These are phyloP conservation scores for Aspergillus ellipticus DNA, from an alignment of 495 filamentous ascomycete genomes.

Conservation along the genomic window DNA sequence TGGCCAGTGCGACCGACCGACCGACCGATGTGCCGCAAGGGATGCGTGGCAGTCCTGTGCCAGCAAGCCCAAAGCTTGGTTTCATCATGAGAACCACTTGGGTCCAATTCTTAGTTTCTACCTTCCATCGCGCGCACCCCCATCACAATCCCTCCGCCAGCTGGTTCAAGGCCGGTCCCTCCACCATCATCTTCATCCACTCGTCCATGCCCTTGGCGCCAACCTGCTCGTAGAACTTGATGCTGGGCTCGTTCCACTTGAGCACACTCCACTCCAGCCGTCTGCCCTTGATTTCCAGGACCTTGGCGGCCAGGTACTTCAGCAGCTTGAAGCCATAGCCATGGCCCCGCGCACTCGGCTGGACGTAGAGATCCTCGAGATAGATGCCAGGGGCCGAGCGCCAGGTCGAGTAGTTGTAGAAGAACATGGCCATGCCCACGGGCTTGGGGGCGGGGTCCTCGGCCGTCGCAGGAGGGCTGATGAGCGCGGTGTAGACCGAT, in stretches of 20 bases:
- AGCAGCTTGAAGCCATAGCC: constrained; percentile 80
- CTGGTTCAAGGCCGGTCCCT: constrained; percentile 63
- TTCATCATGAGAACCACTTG: background rate
- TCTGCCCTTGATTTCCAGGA: constrained; percentile 60
- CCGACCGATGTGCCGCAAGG: too few relatives aligned
- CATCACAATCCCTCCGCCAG: constrained; percentile 40
- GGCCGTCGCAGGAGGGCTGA: constrained; percentile 30
- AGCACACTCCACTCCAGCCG: constrained; percentile 92
- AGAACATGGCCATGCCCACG: constrained; percentile 64
- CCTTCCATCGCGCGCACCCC: background rate
- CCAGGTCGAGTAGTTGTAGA: constrained; percentile 82
- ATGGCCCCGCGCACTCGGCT: constrained; percentile 60
- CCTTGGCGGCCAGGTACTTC: constrained; percentile 71
- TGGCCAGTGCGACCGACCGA: background rate
- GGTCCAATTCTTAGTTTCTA: background rate
- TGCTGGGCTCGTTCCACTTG: constrained; percentile 84
- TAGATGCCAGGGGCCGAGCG: constrained; percentile 81
- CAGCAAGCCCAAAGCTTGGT: too few relatives aligned
- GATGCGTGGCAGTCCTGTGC: too few relatives aligned
- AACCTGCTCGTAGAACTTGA: constrained; percentile 77
- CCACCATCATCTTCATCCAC: constrained; percentile 90
- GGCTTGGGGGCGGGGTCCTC: constrained; percentile 29
- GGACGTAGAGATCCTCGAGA: constrained; percentile 89
- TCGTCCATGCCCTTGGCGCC: constrained; percentile 80
- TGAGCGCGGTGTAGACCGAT: constrained; percentile 42